Evolutionary conservation across 306 rosid genomes (phyloP), one percentile per base, ranked within the genome.

Genomic region (Quercus gilva): DNA sequence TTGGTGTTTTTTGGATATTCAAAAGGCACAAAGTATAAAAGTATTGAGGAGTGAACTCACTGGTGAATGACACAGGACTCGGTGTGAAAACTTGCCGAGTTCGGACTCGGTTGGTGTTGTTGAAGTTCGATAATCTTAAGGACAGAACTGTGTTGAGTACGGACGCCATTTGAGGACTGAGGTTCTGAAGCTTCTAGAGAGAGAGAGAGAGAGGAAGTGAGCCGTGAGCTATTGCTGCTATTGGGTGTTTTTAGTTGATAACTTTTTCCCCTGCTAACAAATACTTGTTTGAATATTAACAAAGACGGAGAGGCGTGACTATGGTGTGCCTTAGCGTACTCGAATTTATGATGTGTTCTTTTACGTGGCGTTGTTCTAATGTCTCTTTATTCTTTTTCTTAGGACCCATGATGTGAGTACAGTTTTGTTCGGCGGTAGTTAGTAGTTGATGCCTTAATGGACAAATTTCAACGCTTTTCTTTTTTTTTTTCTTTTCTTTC

Each of bases 111-210:
- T 19, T 71, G 76, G 77, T 6, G 64, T 72, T 78, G 74, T 28
- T 23, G 53, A 49, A 1, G 76, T 55, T 85, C 9, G 91, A 75
- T 13, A 86, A 53, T 29, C 79, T 71, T 23, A 72, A 23, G 13
- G 88, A 86, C 1, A 91, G 76, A 78, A 81, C 79, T 31, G 88
- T 78, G 64, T 87, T 85, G 55, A 87, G 80, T 41, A 87, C 25
- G 31, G 88, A 86, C 82, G 91, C 92, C 94, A 90, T 90, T 90
- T 77, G 83, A 76, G 80, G 84, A 73, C 21, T 56, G 74, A 55
- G 55, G 73, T 74, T 67, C 45, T 15, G 18, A 15, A 52, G 59
- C 13, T 14, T 5, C 26, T 26, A 6, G 25, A 23, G 68, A 57
- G 75, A 76, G 41, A 18, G 55, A 17, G 33, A 67, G 33, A 45